Conservation (phyloP, 2,329 filamentous ascomycete genomes). For the Macrophomina tecta region DNA sequence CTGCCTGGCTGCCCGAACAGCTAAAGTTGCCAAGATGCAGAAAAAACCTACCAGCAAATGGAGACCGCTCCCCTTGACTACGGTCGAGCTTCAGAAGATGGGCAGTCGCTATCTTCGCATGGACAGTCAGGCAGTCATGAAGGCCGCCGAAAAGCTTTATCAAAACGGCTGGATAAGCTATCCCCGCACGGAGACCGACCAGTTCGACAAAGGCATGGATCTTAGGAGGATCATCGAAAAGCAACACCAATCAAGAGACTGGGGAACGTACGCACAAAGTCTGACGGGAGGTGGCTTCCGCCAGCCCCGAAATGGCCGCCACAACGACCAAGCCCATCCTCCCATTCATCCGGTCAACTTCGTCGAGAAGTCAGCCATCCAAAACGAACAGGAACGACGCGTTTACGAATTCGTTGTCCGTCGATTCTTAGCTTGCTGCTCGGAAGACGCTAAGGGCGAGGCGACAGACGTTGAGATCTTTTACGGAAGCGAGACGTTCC, state of each 20-base stretch:
- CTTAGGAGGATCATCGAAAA: constrained; percentile 80
- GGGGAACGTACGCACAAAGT: constrained; percentile 80
- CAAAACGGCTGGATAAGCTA: constrained; percentile 97
- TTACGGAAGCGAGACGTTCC: constrained; percentile 84
- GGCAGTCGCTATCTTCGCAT: constrained; percentile 88
- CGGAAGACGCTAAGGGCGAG: constrained; percentile 87
- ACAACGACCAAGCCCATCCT: constrained; percentile 97
- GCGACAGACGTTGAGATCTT: constrained; percentile 83
- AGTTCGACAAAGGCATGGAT: constrained; percentile 90
- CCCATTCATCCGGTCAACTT: constrained; percentile 97
- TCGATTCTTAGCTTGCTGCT: constrained; percentile 93
- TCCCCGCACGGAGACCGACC: constrained; percentile 94
- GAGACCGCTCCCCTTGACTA: constrained; percentile 92
- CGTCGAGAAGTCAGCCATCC: constrained; percentile 66
- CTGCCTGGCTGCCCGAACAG: constrained; percentile 76
- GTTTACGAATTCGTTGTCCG: constrained; percentile 93
- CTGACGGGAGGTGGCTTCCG: constrained; percentile 78
- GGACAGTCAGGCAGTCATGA: constrained; percentile 91
- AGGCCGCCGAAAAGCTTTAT: constrained; percentile 82
- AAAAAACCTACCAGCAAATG: constrained; percentile 93
- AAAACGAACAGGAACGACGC: constrained; percentile 70
- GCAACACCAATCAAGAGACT: constrained; percentile 75
- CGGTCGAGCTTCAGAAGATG: constrained; percentile 95
- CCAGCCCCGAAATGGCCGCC: constrained; percentile 78
- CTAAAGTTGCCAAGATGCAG: constrained; percentile 82